Evolutionary conservation across 345 rosid species (phyloP), one percentile per base, ranked within the genome.

Genomic region (Salix caprea): DNA sequence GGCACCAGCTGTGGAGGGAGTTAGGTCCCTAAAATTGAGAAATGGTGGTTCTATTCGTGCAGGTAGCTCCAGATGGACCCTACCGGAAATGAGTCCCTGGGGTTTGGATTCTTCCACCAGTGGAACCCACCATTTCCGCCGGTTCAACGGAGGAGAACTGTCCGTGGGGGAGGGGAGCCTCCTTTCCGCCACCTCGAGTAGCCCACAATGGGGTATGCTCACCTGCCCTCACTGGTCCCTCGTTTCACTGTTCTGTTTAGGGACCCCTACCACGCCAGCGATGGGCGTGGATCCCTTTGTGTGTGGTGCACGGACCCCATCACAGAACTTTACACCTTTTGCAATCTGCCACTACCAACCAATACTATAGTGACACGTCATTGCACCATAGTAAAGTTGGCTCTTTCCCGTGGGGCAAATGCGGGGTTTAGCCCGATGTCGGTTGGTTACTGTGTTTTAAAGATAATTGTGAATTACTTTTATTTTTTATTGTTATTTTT

Each of bases 51-150:
- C 42, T 39, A 39, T 0, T 39, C 11, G 42, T 56, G 23, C n/a
- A 19, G n/a, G n/a, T 34, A 4, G 36, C 36, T 34, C 6, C 36
- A 34, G 36, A 4, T 4, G 37, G 37, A 34, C 37, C 37, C 37
- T 34, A 30, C 68, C 68, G 15, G 60, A 56, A 10, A 3, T 7
- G 23, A 58, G 28, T 7, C 56, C 34, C 3, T 0, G 21, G 7
- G 70, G 2, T 65, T 30, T 48, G 52, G 78, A 80, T 66, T 80
- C 78, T 70, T 78, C 78, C 19, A 18, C 42, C 23, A 8, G 81
- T 73, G 81, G 84, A 34, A 4, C 80, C 82, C 85, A 69, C 82
- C 85, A 77, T 80, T 42, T 69, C 34, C 85, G 48, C 75, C 10
- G 79, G 52, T 74, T 69, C 46, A 52, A 30, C 32, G 28, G n/a